Conservation (phyloP, 345 rosid genomes). For the Gossypioides kirkii region DNA sequence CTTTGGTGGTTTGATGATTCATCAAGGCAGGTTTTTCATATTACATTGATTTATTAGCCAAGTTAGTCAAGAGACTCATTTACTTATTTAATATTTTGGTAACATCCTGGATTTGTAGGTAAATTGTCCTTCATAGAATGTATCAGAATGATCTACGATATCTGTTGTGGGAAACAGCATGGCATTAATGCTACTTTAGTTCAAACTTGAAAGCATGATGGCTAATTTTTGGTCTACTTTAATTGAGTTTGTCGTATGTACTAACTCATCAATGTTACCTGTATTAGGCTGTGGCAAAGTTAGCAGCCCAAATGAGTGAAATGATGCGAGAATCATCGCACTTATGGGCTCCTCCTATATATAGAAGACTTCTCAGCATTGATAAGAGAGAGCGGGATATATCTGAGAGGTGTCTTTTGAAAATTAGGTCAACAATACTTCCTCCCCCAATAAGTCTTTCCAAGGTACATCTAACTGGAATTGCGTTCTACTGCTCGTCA, state of each 20-base stretch:
- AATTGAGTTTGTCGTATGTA: background rate
- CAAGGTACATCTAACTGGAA: conserved; percentile 30
- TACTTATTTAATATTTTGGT: background rate
- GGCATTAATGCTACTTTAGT: background rate
- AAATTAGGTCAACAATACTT: conserved; percentile 32
- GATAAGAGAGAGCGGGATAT: conserved; percentile 55
- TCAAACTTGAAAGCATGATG: background rate
- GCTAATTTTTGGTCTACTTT: background rate
- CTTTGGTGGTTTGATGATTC: background rate
- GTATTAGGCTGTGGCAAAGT: conserved; percentile 41
- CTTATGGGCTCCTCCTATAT: conserved; percentile 49
- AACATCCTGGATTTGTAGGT: background rate
- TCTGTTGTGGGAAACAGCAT: background rate
- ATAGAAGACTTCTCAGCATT: conserved; percentile 49
- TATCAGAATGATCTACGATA: background rate
- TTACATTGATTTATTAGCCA: background rate
- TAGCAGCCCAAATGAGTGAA: conserved; percentile 35
- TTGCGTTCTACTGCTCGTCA: background rate
- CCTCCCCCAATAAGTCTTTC: conserved; percentile 44
- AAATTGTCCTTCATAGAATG: background rate
- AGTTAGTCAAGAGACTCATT: background rate
- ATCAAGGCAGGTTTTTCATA: background rate
- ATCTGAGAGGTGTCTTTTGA: conserved; percentile 45
- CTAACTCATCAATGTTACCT: conserved; percentile 11
- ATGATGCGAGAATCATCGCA: conserved; percentile 46